Conservation (phyloP, 305 asterid species). For the Striga hermonthica region DNA sequence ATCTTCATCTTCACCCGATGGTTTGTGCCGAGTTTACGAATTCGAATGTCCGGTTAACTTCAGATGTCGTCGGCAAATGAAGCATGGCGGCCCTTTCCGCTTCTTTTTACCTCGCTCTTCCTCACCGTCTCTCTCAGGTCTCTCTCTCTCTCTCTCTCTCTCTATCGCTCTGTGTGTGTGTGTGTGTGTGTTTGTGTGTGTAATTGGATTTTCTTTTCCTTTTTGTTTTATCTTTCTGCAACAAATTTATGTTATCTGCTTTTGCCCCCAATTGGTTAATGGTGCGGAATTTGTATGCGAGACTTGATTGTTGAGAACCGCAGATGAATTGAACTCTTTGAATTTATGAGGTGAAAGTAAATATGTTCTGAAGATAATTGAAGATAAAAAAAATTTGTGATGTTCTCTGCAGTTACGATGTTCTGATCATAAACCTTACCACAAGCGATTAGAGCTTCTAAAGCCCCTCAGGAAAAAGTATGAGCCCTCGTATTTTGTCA, state of each 20-base stretch:
- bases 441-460: conserved; percentile 35
- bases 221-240: not conserved
- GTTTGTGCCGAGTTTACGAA: not conserved
- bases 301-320: not conserved
- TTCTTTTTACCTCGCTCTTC: conserved; percentile 36
- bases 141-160: not conserved
- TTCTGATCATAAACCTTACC: conserved; percentile 43
- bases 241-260: not conserved
- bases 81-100: conserved; percentile 46
- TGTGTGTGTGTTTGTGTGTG: too few relatives aligned
- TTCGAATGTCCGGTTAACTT: conserved; percentile 19
- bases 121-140: conserved; percentile 43
- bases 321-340: not conserved
- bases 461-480: conserved; percentile 35
- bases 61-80: conserved; percentile 34
- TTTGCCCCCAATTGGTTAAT: not conserved
- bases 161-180: not conserved
- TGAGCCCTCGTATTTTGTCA: conserved; percentile 39
- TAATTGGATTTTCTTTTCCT: not conserved
- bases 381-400: not conserved
- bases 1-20: conserved; percentile 1
- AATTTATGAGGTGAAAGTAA: not conserved
- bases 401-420: conserved; percentile 41
- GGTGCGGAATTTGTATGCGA: not conserved
- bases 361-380: not conserved